Conservation (phyloP, 2,329 filamentous ascomycete species). For the Penicillium paneum region DNA sequence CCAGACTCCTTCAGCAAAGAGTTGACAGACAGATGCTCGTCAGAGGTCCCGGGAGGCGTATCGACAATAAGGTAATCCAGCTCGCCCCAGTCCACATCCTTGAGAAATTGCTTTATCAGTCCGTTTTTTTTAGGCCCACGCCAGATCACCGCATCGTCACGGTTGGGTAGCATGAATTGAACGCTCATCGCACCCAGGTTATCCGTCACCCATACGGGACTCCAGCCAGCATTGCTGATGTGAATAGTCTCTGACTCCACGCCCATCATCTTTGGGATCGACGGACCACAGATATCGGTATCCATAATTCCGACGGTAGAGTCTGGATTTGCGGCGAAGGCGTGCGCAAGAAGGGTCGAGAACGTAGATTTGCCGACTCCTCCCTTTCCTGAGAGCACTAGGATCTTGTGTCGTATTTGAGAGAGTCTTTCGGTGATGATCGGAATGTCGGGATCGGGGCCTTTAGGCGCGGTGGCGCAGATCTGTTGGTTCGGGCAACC, state of each 20-base stretch:
- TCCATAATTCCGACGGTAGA: constrained; percentile 92
- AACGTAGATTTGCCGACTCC: constrained; percentile 97
- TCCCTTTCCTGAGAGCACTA: constrained; percentile 90
- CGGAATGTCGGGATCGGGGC: constrained; percentile 89
- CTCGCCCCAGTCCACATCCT: constrained; percentile 97
- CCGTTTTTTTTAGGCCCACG: constrained; percentile 98
- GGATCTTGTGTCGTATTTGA: constrained; percentile 83
- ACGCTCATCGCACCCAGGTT: constrained; percentile 96
- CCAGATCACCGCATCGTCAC: constrained; percentile 97
- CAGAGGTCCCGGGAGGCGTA: constrained; percentile 90
- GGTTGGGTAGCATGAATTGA: constrained; percentile 93
- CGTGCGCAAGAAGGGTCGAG: constrained; percentile 80
- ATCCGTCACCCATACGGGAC: constrained; percentile 90
- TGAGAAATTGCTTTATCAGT: constrained; percentile 94
- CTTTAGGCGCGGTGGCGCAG: constrained; percentile 90
- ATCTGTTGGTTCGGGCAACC: constrained; percentile 95
- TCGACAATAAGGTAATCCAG: constrained; percentile 91
- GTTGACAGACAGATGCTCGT: constrained; percentile 94
- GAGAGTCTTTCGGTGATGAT: constrained; percentile 79
- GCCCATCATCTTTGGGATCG: constrained; percentile 98
- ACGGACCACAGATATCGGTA: constrained; percentile 94
- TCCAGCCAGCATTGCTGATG: constrained; percentile 83
- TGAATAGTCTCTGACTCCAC: constrained; percentile 93
- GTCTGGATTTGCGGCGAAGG: constrained; percentile 76
- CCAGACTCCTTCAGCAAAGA: constrained; percentile 85